phyloP scores from a whole-genome alignment of 495 filamentous ascomycete species.

The Aspergillus biplanus region DNA sequence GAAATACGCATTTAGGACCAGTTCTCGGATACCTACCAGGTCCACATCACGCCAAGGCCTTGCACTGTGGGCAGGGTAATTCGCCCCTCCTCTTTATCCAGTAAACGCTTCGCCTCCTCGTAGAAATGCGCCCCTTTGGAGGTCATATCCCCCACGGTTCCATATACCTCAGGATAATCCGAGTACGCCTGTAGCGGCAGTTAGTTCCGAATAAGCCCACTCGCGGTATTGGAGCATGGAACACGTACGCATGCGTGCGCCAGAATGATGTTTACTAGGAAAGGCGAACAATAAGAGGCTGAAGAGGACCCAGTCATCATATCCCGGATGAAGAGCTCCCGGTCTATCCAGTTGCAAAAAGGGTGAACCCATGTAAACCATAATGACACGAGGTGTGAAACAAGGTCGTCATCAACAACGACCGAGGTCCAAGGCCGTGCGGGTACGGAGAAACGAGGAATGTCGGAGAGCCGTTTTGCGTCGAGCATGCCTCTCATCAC shows the following conservation, averaged over 20 bases:
- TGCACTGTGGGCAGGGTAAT: conserved; percentile 34
- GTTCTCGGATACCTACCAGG: conserved; percentile 24
- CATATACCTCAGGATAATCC: conserved; percentile 28
- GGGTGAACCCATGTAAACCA: conserved; percentile 51
- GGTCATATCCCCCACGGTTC: conserved; percentile 20
- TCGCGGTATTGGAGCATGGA: not conserved
- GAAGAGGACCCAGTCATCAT: conserved; percentile 32
- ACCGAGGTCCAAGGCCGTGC: conserved; percentile 47
- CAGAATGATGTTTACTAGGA: conserved; percentile 50
- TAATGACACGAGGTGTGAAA: conserved; percentile 46
- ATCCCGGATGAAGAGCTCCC: conserved; percentile 43
- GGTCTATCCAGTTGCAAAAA: conserved; percentile 43
- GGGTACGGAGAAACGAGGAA: conserved; percentile 34
- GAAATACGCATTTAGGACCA: not conserved
- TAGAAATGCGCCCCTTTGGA: conserved; percentile 32
- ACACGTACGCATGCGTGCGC: conserved; percentile 37
- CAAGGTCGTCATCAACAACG: conserved; percentile 41
- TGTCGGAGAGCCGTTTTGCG: conserved; percentile 27
- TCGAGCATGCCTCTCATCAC: conserved; percentile 30
- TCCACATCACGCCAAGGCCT: conserved; percentile 32
- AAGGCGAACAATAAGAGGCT: conserved; percentile 41
- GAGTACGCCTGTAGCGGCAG: conserved; percentile 25
- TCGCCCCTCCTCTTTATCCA: conserved; percentile 35
- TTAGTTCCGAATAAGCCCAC: not conserved
- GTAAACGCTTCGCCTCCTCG: conserved; percentile 32